phyloP scores from a whole-genome alignment of 2,329 filamentous ascomycete species.

The Fusarium longipes region DNA sequence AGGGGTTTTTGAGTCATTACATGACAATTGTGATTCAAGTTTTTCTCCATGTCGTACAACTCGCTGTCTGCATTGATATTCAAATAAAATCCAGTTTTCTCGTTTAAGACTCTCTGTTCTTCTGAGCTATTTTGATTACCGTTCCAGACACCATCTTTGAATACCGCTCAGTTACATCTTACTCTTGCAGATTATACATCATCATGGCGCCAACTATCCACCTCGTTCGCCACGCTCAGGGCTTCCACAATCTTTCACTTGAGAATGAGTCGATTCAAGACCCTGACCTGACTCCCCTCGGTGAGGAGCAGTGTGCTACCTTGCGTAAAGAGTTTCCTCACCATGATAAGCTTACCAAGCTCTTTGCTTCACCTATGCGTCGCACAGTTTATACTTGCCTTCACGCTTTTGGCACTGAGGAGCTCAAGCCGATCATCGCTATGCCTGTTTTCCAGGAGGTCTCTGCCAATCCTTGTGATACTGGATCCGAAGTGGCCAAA shows the following conservation, averaged over 20 bases:
- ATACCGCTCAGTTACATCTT: constrained; percentile 12
- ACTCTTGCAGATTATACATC: background rate
- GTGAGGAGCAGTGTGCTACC: constrained; percentile 76
- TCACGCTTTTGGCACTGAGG: constrained; percentile 70
- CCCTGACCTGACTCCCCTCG: constrained; percentile 80
- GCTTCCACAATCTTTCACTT: constrained; percentile 80
- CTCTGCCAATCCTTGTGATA: constrained; percentile 79
- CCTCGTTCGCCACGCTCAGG: constrained; percentile 79
- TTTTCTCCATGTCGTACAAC: background rate
- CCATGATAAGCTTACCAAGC: constrained; percentile 72
- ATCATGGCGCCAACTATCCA: constrained; percentile 68
- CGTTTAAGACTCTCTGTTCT: background rate
- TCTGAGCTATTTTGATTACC: background rate
- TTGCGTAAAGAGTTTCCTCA: constrained; percentile 73
- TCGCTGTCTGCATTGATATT: background rate
- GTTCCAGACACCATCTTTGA: background rate
- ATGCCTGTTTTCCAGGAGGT: constrained; percentile 85
- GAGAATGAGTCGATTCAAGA: constrained; percentile 81
- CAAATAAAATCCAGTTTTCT: constrained; percentile 4
- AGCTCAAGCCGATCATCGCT: constrained; percentile 65
- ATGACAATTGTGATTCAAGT: background rate
- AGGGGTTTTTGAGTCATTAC: constrained; percentile 36
- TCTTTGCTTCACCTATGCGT: constrained; percentile 82
- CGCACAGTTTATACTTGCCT: constrained; percentile 84
- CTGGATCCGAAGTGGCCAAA: constrained; percentile 67